Evolutionary conservation across 2,329 filamentous ascomycete genomes (phyloP).

Genomic region (Coniochaeta hoffmannii): DNA sequence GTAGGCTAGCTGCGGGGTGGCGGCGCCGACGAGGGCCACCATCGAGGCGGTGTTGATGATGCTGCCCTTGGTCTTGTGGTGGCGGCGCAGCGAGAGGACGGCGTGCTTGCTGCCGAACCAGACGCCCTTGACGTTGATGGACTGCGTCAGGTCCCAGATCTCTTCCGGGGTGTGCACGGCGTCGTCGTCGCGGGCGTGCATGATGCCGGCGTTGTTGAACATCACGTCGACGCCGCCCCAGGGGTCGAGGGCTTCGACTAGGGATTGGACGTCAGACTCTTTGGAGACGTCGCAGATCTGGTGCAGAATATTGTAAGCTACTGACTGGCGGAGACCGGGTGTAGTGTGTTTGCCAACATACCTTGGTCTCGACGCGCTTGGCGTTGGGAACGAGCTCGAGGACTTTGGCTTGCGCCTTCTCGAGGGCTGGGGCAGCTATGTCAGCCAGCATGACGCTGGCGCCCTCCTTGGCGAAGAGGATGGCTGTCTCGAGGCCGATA

Average conservation of each 20-base stretch:
- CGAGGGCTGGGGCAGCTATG: constrained; percentile 70
- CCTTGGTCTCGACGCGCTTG: constrained; percentile 51
- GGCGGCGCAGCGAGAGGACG: constrained; percentile 68
- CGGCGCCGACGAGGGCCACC: constrained; percentile 78
- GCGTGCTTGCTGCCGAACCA: constrained; percentile 95
- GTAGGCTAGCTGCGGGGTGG: constrained; percentile 85
- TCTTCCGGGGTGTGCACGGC: constrained; percentile 78
- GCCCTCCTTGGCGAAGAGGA: constrained; percentile 85
- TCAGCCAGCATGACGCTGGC: constrained; percentile 81
- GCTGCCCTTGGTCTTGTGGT: constrained; percentile 71
- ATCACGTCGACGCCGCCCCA: constrained; percentile 89
- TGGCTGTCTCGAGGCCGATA: constrained; percentile 86
- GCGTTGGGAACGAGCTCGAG: constrained; percentile 61
- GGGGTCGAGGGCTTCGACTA: constrained; percentile 66
- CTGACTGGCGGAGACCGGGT: background rate
- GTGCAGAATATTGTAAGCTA: background rate
- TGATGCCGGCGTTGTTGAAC: constrained; percentile 97
- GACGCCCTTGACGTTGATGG: constrained; percentile 97
- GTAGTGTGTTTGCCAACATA: constrained; percentile 15
- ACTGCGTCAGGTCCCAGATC: constrained; percentile 91
- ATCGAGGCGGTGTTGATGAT: constrained; percentile 92
- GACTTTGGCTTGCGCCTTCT: constrained; percentile 68
- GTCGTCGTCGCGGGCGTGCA: constrained; percentile 77
- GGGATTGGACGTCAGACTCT: constrained; percentile 68
- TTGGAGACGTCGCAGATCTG: constrained; percentile 71